Base-by-base conservation (phyloP, 2,329 filamentous ascomycete species). In the Xylaria sp. region DNA sequence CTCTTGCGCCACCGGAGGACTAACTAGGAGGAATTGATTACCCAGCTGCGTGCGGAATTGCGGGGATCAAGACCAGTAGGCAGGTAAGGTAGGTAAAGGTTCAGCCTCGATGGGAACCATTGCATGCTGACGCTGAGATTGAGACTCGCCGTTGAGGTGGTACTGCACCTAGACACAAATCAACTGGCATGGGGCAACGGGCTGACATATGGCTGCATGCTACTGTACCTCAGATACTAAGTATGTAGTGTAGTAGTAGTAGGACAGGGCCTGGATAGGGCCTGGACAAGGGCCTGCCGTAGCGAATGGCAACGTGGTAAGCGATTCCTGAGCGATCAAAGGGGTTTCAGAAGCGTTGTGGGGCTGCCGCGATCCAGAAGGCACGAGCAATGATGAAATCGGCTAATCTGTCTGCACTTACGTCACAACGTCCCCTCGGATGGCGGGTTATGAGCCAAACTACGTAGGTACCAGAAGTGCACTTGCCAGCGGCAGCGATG, bases 311-410 rank as follows among this genome's bases (percentile, higher is more conserved):
- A 59, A 52, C 62, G 62, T 59, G 62, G 62, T 59, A 59, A 39
- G 39, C 34, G 39, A 32, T 13, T 28, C n/a, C n/a, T n/a, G n/a
- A n/a, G n/a, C n/a, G n/a, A n/a, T n/a, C n/a, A n/a, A 60, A 36
- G 43, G 43, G 57, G 36, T 30, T 2, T 2, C 23, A 36, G n/a
- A 61, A 43, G 36, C 32, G 28, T 28, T 58, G 59, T 63, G 64
- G 64, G 65, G 41, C 65, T 41, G n/a, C 20, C 36, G 39, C 32
- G 39, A 30, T 45, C 18, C 34, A 56, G 12, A 25, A 15, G 34
- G 50, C 43, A 12, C n/a, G n/a, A 52, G 53, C 18, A 45, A 69
- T 69, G 67, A 67, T 69, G 60, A 67, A 63, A 69, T 66, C 8
- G 39, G 50, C 34, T 43, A 50, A 61, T 60, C 60, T 48, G 50